Evolutionary conservation across 177 flowering plant genomes (phyloP).

Genomic region (Vitis hybrid): DNA sequence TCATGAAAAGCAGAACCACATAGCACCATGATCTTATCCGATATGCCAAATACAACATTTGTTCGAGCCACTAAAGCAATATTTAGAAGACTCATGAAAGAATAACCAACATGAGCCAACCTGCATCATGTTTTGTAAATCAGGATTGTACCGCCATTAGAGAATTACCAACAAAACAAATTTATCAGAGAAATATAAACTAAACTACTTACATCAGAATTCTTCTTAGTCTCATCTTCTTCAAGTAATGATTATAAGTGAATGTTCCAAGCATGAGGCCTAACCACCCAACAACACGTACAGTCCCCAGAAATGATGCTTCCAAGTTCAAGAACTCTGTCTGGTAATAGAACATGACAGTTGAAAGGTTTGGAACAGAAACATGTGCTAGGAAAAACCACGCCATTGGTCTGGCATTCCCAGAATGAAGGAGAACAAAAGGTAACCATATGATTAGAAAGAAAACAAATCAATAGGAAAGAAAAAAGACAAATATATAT

Average conservation of each 20-base stretch:
- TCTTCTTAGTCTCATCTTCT: slow-evolving; percentile 57
- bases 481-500: slow-evolving; percentile 1
- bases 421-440: slow-evolving; percentile 16
- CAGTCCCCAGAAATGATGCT: slow-evolving; percentile 82
- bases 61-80: slow-evolving; percentile 62
- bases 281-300: slow-evolving; percentile 84
- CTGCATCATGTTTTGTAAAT: slow-evolving; percentile 39
- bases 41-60: slow-evolving; percentile 55
- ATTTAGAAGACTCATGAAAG: slow-evolving; percentile 54
- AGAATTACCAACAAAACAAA: not conserved
- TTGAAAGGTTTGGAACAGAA: slow-evolving; percentile 78
- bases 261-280: slow-evolving; percentile 92
- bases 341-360: slow-evolving; percentile 90
- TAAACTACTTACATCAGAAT: slow-evolving; percentile 62
- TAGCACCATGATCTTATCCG: slow-evolving; percentile 80
- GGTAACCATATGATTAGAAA: slow-evolving; percentile 19
- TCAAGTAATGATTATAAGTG: slow-evolving; percentile 66
- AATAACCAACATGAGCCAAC: slow-evolving; percentile 70
- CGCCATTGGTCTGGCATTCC: slow-evolving; percentile 79
- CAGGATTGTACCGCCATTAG: slow-evolving; percentile 1
- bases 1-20: slow-evolving; percentile 85
- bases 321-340: slow-evolving; percentile 80
- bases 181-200: not conserved
- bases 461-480: slow-evolving; percentile 5
- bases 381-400: slow-evolving; percentile 91